Percentiles rank a stretch among this genome's conserved stretches.
These are phyloP conservation scores for Kwoniella botswanensis DNA, from an alignment of 768 basidiomycete species.

Conservation along the genomic window DNA sequence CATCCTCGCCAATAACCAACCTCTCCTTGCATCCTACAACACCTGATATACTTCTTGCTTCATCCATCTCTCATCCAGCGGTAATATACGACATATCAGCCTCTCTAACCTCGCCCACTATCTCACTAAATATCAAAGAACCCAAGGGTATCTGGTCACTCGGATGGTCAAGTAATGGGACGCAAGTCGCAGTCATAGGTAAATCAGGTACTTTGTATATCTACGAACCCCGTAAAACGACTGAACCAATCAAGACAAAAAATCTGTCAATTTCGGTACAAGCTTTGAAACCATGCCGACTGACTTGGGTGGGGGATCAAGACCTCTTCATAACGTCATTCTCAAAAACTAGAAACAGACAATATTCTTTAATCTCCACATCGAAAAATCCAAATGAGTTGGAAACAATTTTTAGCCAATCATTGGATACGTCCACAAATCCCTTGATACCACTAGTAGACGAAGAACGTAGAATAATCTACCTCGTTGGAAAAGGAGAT, in stretches of 20 bases:
- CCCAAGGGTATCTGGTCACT: conserved; percentile 45
- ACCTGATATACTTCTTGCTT: conserved; percentile 37
- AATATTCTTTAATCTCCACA: conserved; percentile 48
- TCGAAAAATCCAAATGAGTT: conserved; percentile 13
- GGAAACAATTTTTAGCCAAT: conserved; percentile 34
- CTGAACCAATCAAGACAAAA: conserved; percentile 24
- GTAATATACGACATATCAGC: conserved; percentile 41
- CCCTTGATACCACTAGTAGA: conserved; percentile 55
- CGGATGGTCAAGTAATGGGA: conserved; percentile 40
- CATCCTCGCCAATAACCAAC: conserved; percentile 32
- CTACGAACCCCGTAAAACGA: conserved; percentile 35
- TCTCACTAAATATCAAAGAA: conserved; percentile 31
- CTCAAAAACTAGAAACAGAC: conserved; percentile 53
- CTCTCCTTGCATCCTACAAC: conserved; percentile 44
- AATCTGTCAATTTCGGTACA: conserved; percentile 30
- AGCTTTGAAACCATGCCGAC: conserved; percentile 40
- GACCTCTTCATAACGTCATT: conserved; percentile 43
- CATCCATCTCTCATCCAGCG: conserved; percentile 23
- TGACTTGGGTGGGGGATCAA: conserved; percentile 37
- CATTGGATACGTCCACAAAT: conserved; percentile 56
- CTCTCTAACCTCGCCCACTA: conserved; percentile 1
- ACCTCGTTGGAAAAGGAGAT: conserved; percentile 57
- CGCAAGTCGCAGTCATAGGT: conserved; percentile 35
- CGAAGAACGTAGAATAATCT: conserved; percentile 52
- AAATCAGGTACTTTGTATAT: conserved; percentile 35